Evolutionary conservation across 805 yeast genomes (phyloP), one percentile per base, ranked within the genome.

Genomic region (Starmerella stigmatis): DNA sequence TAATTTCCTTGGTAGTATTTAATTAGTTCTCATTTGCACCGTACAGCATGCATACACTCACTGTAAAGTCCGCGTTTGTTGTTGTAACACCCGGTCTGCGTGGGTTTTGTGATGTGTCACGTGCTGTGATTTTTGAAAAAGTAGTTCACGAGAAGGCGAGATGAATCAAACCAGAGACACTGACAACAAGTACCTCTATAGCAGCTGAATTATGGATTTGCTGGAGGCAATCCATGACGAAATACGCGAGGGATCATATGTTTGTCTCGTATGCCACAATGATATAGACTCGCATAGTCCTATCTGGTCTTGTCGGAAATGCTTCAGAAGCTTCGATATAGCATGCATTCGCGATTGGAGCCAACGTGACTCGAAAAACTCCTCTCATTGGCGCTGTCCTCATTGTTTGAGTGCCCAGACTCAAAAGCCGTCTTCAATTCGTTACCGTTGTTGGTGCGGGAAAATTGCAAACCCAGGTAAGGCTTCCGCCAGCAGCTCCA

Each of bases 331-430:
- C 1, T 89, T 85, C 59, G 96, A 89, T 60, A 67, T 86, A 36
- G 78, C 76, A 12, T 89, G 98, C 65, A 81, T 86, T 36, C 66
- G 74, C 41, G 85, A 80, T 52, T 92, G 98, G 98, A 89, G 95
- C 3, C 61, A 66, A 20, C 70, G 31, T 82, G 49, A 27, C 26
- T 2, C 88, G 88, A 5, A 74, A 82, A 25, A 47, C 39, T 39
- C 45, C 16, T 32, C 42, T 1, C 12, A 32, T 3, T 56, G 59
- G 59, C 35, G 41, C 16, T 56, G 59, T 33, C 59, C 59, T 4
- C 55, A 52, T 31, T 56, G 59, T 35, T n/a, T 45, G 6, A 34
- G 34, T 1, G n/a, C 34, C 2, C 48, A 49, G 16, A 7, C 37
- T 4, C 43, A 29, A 16, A 27, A 30, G 23, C 46, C 49, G 2